A percentile compares a stretch with the other conserved stretches of the same genome.
These are phyloP conservation scores for Epipyxis sp. DNA, from an alignment of 108 stramenopile species.

Conservation along the genomic window DNA sequence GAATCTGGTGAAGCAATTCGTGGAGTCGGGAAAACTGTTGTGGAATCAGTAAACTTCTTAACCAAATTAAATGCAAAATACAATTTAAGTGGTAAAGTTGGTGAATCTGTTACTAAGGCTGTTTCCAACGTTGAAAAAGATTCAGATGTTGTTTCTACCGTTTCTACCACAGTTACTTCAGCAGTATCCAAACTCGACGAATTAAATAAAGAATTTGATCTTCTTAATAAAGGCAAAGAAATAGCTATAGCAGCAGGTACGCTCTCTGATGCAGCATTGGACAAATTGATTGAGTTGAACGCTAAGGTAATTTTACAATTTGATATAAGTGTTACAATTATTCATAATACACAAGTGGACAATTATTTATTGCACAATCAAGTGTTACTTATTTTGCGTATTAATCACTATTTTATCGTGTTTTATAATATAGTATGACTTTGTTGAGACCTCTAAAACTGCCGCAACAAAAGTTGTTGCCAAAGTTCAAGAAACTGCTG, in stretches of 20 bases:
- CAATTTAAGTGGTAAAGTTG: constrained; percentile 20
- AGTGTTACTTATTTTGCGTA: no score
- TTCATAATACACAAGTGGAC: no score
- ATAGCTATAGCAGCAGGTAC: background rate
- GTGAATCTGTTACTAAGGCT: constrained; percentile 17
- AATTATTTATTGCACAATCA: no score
- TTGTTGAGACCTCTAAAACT: no score
- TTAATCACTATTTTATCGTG: no score
- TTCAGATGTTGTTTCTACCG: constrained; percentile 1
- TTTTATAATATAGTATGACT: no score
- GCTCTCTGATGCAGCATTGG: constrained; percentile 7
- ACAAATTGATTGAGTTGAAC: constrained; percentile 29
- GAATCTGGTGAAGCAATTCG: constrained; percentile 34
- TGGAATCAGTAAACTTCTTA: constrained; percentile 33
- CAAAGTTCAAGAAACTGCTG: no score
- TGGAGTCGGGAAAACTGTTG: constrained; percentile 32
- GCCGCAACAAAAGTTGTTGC: no score
- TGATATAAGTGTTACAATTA: no score
- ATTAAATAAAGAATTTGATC: constrained; percentile 28
- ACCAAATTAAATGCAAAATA: constrained; percentile 29
- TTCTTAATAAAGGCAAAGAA: constrained; percentile 21
- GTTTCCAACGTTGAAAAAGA: background rate
- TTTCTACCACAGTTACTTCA: background rate
- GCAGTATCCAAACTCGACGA: constrained; percentile 20
- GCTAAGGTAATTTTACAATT: constrained; percentile 22